Conservation (phyloP, 2,329 filamentous ascomycete genomes). For the Alternaria ethzedia region DNA sequence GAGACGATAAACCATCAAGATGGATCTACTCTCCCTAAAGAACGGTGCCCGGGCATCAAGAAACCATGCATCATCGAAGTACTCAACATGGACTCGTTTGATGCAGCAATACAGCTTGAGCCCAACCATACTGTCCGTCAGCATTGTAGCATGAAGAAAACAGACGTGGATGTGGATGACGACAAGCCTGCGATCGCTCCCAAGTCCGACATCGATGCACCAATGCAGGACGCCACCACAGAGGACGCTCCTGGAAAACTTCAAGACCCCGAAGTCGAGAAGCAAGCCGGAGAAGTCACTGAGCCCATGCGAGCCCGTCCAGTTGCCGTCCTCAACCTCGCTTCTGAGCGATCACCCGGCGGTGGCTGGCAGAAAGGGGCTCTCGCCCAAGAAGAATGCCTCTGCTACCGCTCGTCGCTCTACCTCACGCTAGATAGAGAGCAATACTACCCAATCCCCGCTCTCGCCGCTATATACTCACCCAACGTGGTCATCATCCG, state of each 20-base stretch:
- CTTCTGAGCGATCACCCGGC: slow-evolving; percentile 63
- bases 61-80: slow-evolving; percentile 36
- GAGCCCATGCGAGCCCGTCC: slow-evolving; percentile 21
- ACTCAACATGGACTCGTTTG: slow-evolving; percentile 42
- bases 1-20: slow-evolving; percentile 18
- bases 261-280: background rate
- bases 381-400: slow-evolving; percentile 71
- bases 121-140: slow-evolving; percentile 21
- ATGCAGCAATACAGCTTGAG: slow-evolving; percentile 38
- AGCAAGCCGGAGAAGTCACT: background rate
- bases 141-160: slow-evolving; percentile 6
- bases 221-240: background rate
- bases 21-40: slow-evolving; percentile 19
- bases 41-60: slow-evolving; percentile 31
- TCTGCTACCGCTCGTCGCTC: slow-evolving; percentile 69
- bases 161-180: background rate
- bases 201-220: background rate
- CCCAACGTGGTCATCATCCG: slow-evolving; percentile 67
- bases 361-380: slow-evolving; percentile 69
- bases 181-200: background rate
- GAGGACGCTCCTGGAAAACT: background rate
- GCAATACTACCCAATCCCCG: slow-evolving; percentile 63
- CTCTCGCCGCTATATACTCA: slow-evolving; percentile 63
- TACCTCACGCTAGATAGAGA: slow-evolving; percentile 54
- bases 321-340: slow-evolving; percentile 71